Evolutionary conservation across 2,329 filamentous ascomycete species (phyloP), one percentile per base, ranked within the genome.

Genomic region (Penicillium sp.): DNA sequence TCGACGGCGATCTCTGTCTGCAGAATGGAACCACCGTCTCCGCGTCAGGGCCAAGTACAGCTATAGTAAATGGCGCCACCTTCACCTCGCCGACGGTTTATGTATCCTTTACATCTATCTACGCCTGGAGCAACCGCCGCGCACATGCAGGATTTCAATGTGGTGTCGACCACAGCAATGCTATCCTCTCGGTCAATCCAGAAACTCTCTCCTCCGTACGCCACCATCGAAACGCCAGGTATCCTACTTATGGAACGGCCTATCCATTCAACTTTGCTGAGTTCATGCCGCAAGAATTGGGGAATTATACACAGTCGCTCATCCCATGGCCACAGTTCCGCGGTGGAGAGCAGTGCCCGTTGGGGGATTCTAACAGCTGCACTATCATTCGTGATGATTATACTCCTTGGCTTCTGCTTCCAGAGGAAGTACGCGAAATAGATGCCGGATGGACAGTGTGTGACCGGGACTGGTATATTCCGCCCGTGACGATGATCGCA

Each of bases 211-310:
- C 59, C 5, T 66, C 63, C 14, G 34, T 56, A 13, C 62, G 64
- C 19, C 4, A 26, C 40, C 64, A 66, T 42, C 42, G 53, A n/a
- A 66, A 66, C 52, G 59, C 59, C 3, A 64, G 55, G 36, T 66
- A 65, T 16, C 61, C 62, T 1, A 44, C 18, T 3, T 61, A 60
- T 14, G 64, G 62, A 14, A 62, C 59, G 4, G 53, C 54, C 2
- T 65, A 62, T 29, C 61, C 64, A 1, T 65, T 66, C 34, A 54
- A 64, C 19, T 64, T 59, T n/a, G 61, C 58, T 21, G 64, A 66
- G 18, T 63, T 60, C 54, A 49, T 42, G 40, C 52, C 56, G 1
- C 62, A 65, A 5, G 43, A 56, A 2, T 18, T 65, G 2, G 63
- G 62, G 5, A 54, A 63, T 3, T 59, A 61, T 34, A 59, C 56